These are phyloP conservation scores for Creolimax fragrantissima DNA, from an alignment of 78 protist species.

Conservation along the genomic window DNA sequence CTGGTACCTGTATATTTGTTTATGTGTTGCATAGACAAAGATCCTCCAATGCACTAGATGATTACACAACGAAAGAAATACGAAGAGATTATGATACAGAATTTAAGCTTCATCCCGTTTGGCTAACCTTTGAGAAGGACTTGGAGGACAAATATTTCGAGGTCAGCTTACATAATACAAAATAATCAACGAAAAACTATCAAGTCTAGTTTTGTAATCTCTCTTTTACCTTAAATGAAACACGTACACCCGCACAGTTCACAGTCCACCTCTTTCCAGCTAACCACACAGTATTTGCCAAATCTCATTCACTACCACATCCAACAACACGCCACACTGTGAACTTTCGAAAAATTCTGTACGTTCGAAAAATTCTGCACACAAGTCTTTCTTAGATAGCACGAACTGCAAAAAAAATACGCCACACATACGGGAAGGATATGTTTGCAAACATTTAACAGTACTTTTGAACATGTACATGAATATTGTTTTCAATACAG, in stretches of 20 bases:
- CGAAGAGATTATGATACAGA: not conserved
- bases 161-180: too few relatives aligned
- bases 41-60: too few relatives aligned
- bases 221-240: not conserved
- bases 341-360: not conserved
- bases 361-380: not conserved
- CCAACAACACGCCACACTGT: not conserved
- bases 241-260: not conserved
- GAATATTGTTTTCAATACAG: too few relatives aligned
- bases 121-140: not conserved
- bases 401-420: not conserved
- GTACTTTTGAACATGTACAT: too few relatives aligned
- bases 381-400: not conserved
- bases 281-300: not conserved
- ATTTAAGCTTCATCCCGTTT: not conserved
- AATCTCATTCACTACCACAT: not conserved
- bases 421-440: not conserved
- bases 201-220: not conserved
- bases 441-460: too few relatives aligned
- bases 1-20: too few relatives aligned
- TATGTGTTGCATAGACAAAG: too few relatives aligned
- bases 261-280: not conserved
- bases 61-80: too few relatives aligned
- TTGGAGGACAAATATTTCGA: not conserved
- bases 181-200: too few relatives aligned